Conservation (phyloP, 495 filamentous ascomycete genomes). For the Pseudomonodictys pantanalensis region DNA sequence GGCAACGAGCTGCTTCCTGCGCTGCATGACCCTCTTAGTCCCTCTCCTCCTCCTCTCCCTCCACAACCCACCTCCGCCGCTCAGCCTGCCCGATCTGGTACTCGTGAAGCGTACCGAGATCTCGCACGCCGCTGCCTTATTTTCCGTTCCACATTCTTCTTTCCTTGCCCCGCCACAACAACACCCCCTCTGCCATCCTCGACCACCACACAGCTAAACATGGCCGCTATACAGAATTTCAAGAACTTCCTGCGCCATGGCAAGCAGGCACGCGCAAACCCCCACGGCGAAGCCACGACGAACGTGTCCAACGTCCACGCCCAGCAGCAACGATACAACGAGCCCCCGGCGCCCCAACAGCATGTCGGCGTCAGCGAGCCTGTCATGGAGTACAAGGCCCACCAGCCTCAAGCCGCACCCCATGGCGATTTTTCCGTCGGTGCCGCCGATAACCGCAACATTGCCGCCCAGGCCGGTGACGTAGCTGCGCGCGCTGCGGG, state of each 20-base stretch:
- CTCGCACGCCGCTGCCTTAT: background rate
- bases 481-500: conserved; percentile 55
- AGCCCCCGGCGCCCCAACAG: conserved; percentile 50
- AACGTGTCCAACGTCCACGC: conserved; percentile 66
- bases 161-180: background rate
- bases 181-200: background rate
- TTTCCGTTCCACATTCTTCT: background rate
- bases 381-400: conserved; percentile 45
- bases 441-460: conserved; percentile 57
- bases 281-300: conserved; percentile 63
- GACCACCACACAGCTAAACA: conserved; percentile 6
- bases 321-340: conserved; percentile 55
- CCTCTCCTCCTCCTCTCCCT: background rate
- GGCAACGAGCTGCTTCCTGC: background rate
- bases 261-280: conserved; percentile 81
- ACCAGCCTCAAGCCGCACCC: conserved; percentile 38
- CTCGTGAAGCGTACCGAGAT: background rate
- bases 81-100: background rate
- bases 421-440: conserved; percentile 54
- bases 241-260: conserved; percentile 99
- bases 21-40: background rate
- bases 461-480: conserved; percentile 62
- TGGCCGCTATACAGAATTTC: conserved; percentile 72
- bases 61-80: background rate
- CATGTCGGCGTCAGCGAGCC: conserved; percentile 59